These are phyloP conservation scores for Conticribra guillardii DNA, from an alignment of 108 stramenopile species.

Conservation along the genomic window DNA sequence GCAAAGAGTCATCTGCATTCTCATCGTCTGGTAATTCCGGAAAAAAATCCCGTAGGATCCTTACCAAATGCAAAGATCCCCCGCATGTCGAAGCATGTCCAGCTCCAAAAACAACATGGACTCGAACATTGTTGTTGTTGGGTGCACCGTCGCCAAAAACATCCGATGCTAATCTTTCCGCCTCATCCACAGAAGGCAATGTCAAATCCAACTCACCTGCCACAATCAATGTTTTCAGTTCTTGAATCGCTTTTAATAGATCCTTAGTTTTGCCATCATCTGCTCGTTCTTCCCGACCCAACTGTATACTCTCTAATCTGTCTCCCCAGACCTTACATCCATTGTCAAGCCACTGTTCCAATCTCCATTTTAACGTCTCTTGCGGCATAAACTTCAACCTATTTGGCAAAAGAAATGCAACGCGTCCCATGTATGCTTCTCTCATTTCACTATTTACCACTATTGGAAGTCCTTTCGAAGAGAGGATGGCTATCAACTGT, in stretches of 20 bases:
- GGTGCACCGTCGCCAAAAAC: conserved; percentile 39
- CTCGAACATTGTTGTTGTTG: conserved; percentile 39
- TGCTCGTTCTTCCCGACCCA: conserved; percentile 12
- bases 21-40: conserved; percentile 40
- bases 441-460: conserved; percentile 72
- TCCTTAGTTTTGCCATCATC: conserved; percentile 8
- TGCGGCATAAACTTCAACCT: conserved; percentile 77
- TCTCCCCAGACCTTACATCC: conserved; percentile 60
- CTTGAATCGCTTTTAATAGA: conserved; percentile 13
- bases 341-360: conserved; percentile 71
- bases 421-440: conserved; percentile 90
- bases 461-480: conserved; percentile 73
- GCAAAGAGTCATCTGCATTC: conserved; percentile 6
- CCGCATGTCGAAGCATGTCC: conserved; percentile 90
- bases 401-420: conserved; percentile 69
- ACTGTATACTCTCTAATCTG: conserved; percentile 28
- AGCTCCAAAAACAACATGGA: conserved; percentile 78
- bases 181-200: conserved; percentile 79
- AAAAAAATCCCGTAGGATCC: conserved; percentile 63
- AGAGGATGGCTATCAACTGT: conserved; percentile 72
- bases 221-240: conserved; percentile 71
- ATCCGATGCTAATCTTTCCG: conserved; percentile 58
- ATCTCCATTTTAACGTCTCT: conserved; percentile 76
- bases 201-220: conserved; percentile 81
- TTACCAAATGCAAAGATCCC: conserved; percentile 69